These are phyloP conservation scores for Magnolia officinalis DNA, from an alignment of 164 flowering plant genomes.

Conservation along the genomic window DNA sequence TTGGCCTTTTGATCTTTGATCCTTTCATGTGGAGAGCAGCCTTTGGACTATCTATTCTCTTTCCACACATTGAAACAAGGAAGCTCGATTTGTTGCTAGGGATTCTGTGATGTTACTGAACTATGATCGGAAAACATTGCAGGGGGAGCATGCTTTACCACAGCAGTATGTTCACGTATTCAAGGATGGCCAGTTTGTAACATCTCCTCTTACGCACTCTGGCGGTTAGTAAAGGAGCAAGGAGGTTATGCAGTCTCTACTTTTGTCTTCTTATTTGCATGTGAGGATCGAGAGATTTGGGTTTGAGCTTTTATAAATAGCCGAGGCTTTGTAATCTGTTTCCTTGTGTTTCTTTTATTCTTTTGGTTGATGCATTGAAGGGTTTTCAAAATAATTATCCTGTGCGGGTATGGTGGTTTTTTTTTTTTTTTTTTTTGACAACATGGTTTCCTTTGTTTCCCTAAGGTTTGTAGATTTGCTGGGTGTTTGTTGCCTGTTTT, in stretches of 20 bases:
- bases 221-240: slow-evolving; percentile 45
- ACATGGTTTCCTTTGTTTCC: too few relatives aligned
- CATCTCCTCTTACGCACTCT: slow-evolving; percentile 83
- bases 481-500: background rate
- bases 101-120: background rate
- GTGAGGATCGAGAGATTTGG: background rate
- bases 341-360: background rate
- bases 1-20: background rate
- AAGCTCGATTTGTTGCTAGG: background rate
- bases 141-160: slow-evolving; percentile 88
- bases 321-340: background rate
- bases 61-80: background rate
- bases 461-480: background rate
- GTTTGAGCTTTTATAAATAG: background rate
- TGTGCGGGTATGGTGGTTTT: background rate
- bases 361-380: background rate
- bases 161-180: slow-evolving; percentile 54
- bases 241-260: background rate
- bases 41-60: background rate
- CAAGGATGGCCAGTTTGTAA: slow-evolving; percentile 63
- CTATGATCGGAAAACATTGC: slow-evolving; percentile 10
- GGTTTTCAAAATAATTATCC: background rate
- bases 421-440: background rate
- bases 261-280: background rate
- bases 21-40: background rate